Base-by-base conservation (phyloP, 164 flowering plant species). In the Euptelea pleiosperma region DNA sequence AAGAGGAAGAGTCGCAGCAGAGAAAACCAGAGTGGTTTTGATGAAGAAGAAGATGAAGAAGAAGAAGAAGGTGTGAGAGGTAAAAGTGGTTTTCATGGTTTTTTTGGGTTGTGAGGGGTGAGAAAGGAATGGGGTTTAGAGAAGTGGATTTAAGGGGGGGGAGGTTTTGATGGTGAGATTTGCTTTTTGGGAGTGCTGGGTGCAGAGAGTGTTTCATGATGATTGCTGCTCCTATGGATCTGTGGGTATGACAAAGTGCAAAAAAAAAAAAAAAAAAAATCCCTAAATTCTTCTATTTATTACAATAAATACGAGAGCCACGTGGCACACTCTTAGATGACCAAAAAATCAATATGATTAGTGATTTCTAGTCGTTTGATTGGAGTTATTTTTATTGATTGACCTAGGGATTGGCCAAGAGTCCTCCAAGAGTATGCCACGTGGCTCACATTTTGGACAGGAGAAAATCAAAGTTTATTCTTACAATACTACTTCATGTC, bases 111-210 rank as follows among this genome's bases (percentile, higher is more conserved):
- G 33, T 31, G 69, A 33, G 61, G 57, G 18, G 56, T 35, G 52
- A 48, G 69, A 39, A 49, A 62, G 52, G 54, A 56, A 58, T 37
- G 70, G 52, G 40, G 66, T 45, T 55, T 55, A 54, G 58, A 73
- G 75, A 44, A 66, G 79, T 59, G 73, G 72, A 79, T 86, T 80
- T 85, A 85, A 76, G 91, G 82, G 79, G 64, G 55, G 72, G 48
- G 40, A 56, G 75, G 71, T 48, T 72, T 76, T 64, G 77, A 74
- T 69, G 65, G 69, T 16, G 73, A 65, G 56, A 28, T 49, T 15
- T 66, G 85, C 87, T 82, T 89, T 81, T 84, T 62, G 51, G 75
- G 80, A 81, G 92, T 84, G 89, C 79, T 69, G 77, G 77, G 65
- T 39, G 69, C 73, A 73, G 85, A 74, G 75, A 78, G 75, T 69